Evolutionary conservation across 2,329 filamentous ascomycete genomes (phyloP).

Genomic region (Blastomyces silverae): DNA sequence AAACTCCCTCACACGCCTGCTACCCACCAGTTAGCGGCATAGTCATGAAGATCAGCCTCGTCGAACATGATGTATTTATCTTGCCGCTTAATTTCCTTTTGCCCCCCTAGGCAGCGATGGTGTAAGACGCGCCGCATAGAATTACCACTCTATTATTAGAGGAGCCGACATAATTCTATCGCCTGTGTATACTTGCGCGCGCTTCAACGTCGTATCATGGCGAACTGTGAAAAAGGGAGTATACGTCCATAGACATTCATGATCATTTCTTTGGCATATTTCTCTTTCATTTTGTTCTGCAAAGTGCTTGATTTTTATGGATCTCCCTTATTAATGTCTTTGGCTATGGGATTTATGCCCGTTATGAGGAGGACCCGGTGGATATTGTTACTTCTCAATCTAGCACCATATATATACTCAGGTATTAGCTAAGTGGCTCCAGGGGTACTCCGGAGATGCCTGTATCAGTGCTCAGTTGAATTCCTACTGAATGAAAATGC

Average conservation of each 20-base stretch:
- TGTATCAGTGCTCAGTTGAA: too few species aligned
- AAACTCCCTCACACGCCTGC: background rate
- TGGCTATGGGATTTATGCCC: background rate
- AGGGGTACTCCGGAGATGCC: too few species aligned
- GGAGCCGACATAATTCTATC: too few species aligned
- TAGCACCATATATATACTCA: background rate
- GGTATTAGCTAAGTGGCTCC: background rate
- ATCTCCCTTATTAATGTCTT: background rate
- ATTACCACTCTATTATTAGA: background rate
- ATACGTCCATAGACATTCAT: background rate
- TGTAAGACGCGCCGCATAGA: background rate
- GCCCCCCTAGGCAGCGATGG: background rate
- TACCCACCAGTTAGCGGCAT: background rate
- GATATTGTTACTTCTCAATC: background rate
- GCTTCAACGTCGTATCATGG: background rate
- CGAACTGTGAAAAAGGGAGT: background rate
- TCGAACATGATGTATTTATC: background rate
- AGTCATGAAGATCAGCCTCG: background rate
- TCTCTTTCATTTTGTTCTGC: background rate
- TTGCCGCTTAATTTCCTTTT: background rate
- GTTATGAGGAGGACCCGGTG: background rate
- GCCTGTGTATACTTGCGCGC: background rate
- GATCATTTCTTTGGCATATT: background rate
- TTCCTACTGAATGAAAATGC: too few species aligned
- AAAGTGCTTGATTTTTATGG: background rate